Evolutionary conservation across 2,329 filamentous ascomycete genomes (phyloP), one percentile per base, ranked within the genome.

Genomic region (Microcyclosporella mali): DNA sequence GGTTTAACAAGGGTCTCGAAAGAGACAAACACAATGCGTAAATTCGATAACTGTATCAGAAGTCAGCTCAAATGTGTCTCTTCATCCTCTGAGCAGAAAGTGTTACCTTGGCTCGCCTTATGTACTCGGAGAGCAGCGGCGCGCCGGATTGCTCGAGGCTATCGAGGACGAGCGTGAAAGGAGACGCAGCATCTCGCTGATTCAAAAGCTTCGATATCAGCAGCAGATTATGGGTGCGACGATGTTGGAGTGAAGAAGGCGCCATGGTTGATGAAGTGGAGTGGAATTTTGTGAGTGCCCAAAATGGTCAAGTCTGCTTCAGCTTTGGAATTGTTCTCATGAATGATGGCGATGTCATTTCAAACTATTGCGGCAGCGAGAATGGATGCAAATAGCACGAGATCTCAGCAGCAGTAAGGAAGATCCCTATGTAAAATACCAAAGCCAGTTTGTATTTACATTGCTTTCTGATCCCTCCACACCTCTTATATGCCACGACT

Each of bases 161-260:
- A 65, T 97, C 90, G 43, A 95, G 73, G 2, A 95, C 67, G 18
- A 97, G 71, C 0, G 89, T 95, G 58, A 97, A 80, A 2, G 90
- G 90, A 37, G 88, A 94, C 11, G 84, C 81, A 43, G 79, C 81
- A 64, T 92, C 85, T 49, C 87, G 78, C 43, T 87, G 71, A 59
- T 82, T 86, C 50, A 95, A 73, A 2, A 95, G 71, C 60, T 88
- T 89, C 50, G 88, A 85, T 42, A 95, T 81, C 2, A 94, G 72
- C 2, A 94, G 77, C 16, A 94, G 69, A 62, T 88, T 89, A 66
- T 95, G 88, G 15, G 87, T 89, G 51, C 87, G 79, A 21, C 85
- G 76, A 59, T 94, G 86, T 35, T 76, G 69, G 33, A 76, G 67
- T n/a, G 70, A 68, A 15, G 71, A 67, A 3, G 77, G 71, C 19